Conservation (phyloP, 176 grass and related monocot genomes). For the Musa schizocarpa region DNA sequence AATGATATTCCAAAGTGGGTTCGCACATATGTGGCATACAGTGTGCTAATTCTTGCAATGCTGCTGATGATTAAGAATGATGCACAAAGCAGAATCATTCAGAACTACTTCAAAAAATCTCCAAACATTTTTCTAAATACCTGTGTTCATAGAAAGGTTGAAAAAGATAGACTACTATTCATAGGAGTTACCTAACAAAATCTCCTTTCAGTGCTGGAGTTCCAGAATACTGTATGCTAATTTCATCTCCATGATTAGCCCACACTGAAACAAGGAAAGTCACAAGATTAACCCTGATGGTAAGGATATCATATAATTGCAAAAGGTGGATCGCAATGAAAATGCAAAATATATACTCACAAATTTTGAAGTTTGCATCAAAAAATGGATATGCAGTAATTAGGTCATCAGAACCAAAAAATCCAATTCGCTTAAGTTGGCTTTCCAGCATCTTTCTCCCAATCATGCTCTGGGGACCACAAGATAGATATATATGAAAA, state of each 20-base stretch:
- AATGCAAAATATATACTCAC: slow-evolving; percentile 33
- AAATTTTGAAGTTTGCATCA: slow-evolving; percentile 72
- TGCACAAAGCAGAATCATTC: too few species aligned
- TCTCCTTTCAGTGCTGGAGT: slow-evolving; percentile 96
- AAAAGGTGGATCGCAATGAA: background rate
- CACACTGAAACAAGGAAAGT: slow-evolving; percentile 55
- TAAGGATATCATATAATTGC: background rate
- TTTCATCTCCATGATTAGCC: slow-evolving; percentile 97
- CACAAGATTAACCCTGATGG: slow-evolving; percentile 22
- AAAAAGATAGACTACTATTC: background rate
- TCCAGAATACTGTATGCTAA: slow-evolving; percentile 98
- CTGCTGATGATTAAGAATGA: too few species aligned
- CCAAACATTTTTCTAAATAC: too few species aligned
- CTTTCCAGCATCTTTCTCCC: slow-evolving; percentile 71
- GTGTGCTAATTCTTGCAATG: too few species aligned
- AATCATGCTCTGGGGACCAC: slow-evolving; percentile 74
- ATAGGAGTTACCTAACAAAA: slow-evolving; percentile 74
- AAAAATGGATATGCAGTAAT: slow-evolving; percentile 65
- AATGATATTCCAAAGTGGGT: too few species aligned
- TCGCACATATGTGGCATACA: too few species aligned
- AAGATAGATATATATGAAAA: background rate
- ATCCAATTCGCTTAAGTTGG: slow-evolving; percentile 54
- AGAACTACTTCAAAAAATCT: too few species aligned
- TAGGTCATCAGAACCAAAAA: slow-evolving; percentile 49
- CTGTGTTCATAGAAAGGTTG: too few species aligned